A percentile compares a stretch with the other conserved stretches of the same genome.
Conservation (phyloP, 1,139 yeast genomes). For the Candida sp. region DNA sequence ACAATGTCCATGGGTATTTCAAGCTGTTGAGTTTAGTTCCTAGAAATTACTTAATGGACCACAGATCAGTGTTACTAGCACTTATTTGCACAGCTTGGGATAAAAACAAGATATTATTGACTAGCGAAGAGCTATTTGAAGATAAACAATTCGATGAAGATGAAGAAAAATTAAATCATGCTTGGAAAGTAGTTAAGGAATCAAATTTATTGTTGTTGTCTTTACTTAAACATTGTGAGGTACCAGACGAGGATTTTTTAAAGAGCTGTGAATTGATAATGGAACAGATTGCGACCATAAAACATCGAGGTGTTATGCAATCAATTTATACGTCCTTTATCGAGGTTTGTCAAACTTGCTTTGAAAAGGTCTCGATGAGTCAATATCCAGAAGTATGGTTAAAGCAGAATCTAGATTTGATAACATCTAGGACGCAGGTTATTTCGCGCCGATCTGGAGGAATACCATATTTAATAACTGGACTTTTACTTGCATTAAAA, state of each 20-base stretch:
- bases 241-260: slow-evolving; percentile 18
- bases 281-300: slow-evolving; percentile 66
- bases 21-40: slow-evolving; percentile 53
- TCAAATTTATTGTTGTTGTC: slow-evolving; percentile 14
- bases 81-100: slow-evolving; percentile 47
- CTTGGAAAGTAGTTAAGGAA: slow-evolving; percentile 79
- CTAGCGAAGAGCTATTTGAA: slow-evolving; percentile 54
- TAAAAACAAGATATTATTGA: slow-evolving; percentile 49
- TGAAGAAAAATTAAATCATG: slow-evolving; percentile 63
- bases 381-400: slow-evolving; percentile 54
- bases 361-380: slow-evolving; percentile 21
- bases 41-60: slow-evolving; percentile 15
- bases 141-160: slow-evolving; percentile 21
- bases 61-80: slow-evolving; percentile 4
- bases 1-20: slow-evolving; percentile 59
- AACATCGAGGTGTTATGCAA: slow-evolving; percentile 91
- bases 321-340: slow-evolving; percentile 80
- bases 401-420: slow-evolving; percentile 44
- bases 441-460: slow-evolving; percentile 94
- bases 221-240: slow-evolving; percentile 2
- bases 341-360: slow-evolving; percentile 55
- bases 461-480: slow-evolving; percentile 74
- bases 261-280: slow-evolving; percentile 42
- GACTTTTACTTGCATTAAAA: slow-evolving; percentile 59
- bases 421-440: slow-evolving; percentile 58